Evolutionary conservation across 768 basidiomycete species (phyloP), one percentile per base, ranked within the genome.

Genomic region (Cubamyces lactineus): DNA sequence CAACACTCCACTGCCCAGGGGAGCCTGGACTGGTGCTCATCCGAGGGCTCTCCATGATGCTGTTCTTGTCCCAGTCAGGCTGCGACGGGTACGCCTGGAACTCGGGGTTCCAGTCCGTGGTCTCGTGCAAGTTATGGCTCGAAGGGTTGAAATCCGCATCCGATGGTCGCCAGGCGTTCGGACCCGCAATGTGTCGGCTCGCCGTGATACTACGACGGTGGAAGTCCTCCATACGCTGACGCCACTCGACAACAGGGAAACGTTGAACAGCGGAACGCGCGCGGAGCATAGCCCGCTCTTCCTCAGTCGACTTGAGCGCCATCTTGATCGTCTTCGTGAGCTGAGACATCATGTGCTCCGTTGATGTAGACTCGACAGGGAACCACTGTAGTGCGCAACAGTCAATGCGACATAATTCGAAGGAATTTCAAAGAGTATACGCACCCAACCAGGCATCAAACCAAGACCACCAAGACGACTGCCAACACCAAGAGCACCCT

Each of bases 211-310:
- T 91, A 62, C 95, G 88, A 62, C 83, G 85, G 73, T 97, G 95
- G 82, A 96, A 92, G 73, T 96, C 95, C 77, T 97, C 95, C 81
- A 88, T 91, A 51, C 92, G 86, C 73, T 96, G 94, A 70, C 95
- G 91, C 95, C 95, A 97, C 77, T 97, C 94, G 26, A 97, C 91
- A 59, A 97, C 95, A 5, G 95, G 95, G 90, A 97, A 97, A 70
- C 95, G 92, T 71, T 96, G 95, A 3, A 97, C 84, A 17, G 94
- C 95, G 16, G 95, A 96, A 45, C 95, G 86, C 46, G 95, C 95
- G 71, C 94, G 92, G 24, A 97, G 83, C 69, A 96, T 87, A 9
- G 94, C 93, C 57, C 95, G 89, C 68, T 96, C 95, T 73, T 96
- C 89, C 68, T 92, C 85, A 0, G 88, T 86, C 11, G 95, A 96